phyloP scores from a whole-genome alignment of 1,139 yeast genomes.

The Saccharomyces uvarum region DNA sequence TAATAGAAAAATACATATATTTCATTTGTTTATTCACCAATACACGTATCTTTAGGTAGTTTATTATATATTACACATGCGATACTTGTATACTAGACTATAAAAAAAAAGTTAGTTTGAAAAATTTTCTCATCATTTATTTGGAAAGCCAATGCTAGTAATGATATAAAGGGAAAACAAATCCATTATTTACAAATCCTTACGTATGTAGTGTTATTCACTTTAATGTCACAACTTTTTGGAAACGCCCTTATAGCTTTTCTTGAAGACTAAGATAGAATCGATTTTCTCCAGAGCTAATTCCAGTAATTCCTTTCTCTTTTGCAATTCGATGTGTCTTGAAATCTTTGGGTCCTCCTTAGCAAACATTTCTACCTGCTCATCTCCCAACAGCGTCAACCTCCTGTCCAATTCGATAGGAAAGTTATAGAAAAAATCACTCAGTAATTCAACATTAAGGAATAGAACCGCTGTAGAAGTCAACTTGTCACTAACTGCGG shows the following conservation, averaged over 20 bases:
- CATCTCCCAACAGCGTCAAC: conserved; percentile 58
- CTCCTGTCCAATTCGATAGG: conserved; percentile 85
- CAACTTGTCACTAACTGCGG: conserved; percentile 84
- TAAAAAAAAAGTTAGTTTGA: not conserved
- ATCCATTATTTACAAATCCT: not conserved
- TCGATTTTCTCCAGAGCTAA: conserved; percentile 81
- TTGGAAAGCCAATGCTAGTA: not conserved
- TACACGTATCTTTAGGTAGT: not conserved
- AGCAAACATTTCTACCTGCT: conserved; percentile 82
- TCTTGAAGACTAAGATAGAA: conserved; percentile 55
- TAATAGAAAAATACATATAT: not conserved
- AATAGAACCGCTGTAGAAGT: conserved; percentile 90
- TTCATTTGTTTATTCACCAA: not conserved
- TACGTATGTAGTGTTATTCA: not conserved
- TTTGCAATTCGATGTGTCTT: conserved; percentile 86
- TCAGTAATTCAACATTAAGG: conserved; percentile 82
- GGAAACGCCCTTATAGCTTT: conserved; percentile 25
- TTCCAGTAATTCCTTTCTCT: conserved; percentile 80
- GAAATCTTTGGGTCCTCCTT: conserved; percentile 90
- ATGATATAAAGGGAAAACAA: not conserved
- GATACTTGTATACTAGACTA: not conserved
- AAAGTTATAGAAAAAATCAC: conserved; percentile 92
- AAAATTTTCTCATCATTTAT: not conserved
- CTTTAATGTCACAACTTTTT: not conserved
- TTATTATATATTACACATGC: not conserved